Conservation (phyloP, 768 basidiomycete genomes). For the Calocybe gangraenosa region DNA sequence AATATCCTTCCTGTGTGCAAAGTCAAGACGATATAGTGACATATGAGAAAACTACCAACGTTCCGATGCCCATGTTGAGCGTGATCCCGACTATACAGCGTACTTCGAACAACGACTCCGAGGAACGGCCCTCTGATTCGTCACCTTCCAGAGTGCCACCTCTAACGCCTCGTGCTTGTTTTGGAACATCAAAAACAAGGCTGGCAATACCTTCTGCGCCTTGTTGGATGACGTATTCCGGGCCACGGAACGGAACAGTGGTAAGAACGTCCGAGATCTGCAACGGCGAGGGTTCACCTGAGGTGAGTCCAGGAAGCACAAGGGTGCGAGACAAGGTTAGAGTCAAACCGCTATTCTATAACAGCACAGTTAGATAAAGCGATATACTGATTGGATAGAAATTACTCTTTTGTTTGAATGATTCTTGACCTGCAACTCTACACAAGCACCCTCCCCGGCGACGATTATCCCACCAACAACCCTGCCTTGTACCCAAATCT, state of each 20-base stretch:
- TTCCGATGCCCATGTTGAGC: slow-evolving; percentile 68
- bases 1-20: slow-evolving; percentile 60
- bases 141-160: slow-evolving; percentile 60
- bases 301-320: slow-evolving; percentile 41
- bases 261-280: slow-evolving; percentile 66
- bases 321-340: slow-evolving; percentile 59
- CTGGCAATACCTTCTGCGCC: slow-evolving; percentile 76
- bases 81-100: slow-evolving; percentile 57
- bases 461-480: slow-evolving; percentile 60
- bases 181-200: slow-evolving; percentile 78
- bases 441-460: slow-evolving; percentile 64
- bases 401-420: slow-evolving; percentile 74
- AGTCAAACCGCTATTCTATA: slow-evolving; percentile 64
- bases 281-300: slow-evolving; percentile 41
- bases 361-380: background rate
- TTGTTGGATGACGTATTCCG: slow-evolving; percentile 70
- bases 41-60: slow-evolving; percentile 34
- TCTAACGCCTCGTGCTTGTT: slow-evolving; percentile 55
- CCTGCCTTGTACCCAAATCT: slow-evolving; percentile 71
- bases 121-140: slow-evolving; percentile 29
- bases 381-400: slow-evolving; percentile 1
- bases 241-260: slow-evolving; percentile 66
- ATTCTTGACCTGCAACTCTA: slow-evolving; percentile 80
- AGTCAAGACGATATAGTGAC: background rate
- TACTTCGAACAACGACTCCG: slow-evolving; percentile 66